phyloP scores from a whole-genome alignment of 345 rosid species.

The Aurinia saxatilis region DNA sequence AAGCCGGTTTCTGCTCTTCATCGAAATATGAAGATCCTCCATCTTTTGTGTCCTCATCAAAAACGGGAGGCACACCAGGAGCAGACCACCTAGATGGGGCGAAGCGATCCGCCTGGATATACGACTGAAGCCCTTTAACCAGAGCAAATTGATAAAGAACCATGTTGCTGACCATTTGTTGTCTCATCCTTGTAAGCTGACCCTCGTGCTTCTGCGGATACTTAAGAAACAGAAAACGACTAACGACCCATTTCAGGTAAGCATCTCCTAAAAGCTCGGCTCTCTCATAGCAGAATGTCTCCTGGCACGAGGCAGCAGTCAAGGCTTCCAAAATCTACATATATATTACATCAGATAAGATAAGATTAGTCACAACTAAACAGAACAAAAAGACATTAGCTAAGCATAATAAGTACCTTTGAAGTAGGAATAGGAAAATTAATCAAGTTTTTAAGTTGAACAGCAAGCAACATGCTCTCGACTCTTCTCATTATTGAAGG shows the following conservation, averaged over 20 bases:
- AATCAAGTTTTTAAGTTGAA: conserved; percentile 72
- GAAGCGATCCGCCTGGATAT: conserved; percentile 97
- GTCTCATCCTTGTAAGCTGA: conserved; percentile 97
- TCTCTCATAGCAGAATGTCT: conserved; percentile 96
- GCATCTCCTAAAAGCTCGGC: conserved; percentile 99
- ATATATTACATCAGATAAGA: conserved; percentile 1
- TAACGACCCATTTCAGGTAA: conserved; percentile 96
- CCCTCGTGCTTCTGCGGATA: conserved; percentile 98
- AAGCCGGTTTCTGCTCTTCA: conserved; percentile 30
- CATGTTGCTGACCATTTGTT: conserved; percentile 97
- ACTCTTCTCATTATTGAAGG: conserved; percentile 98
- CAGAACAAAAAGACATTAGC: not conserved
- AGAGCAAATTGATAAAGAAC: conserved; percentile 81
- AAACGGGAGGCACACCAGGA: conserved; percentile 95
- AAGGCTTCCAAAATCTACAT: conserved; percentile 85
- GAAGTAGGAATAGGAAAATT: conserved; percentile 64
- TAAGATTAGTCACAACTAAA: not conserved
- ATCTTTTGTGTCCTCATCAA: conserved; percentile 87
- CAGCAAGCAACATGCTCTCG: conserved; percentile 92
- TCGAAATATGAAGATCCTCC: conserved; percentile 70
- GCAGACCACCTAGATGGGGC: conserved; percentile 99
- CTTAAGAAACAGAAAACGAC: conserved; percentile 86
- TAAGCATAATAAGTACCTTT: conserved; percentile 40
- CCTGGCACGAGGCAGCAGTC: conserved; percentile 99
- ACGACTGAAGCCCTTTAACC: conserved; percentile 81